Evolutionary conservation across 352 stramenopile genomes (phyloP).

Genomic region (Blastocystis sp.): DNA sequence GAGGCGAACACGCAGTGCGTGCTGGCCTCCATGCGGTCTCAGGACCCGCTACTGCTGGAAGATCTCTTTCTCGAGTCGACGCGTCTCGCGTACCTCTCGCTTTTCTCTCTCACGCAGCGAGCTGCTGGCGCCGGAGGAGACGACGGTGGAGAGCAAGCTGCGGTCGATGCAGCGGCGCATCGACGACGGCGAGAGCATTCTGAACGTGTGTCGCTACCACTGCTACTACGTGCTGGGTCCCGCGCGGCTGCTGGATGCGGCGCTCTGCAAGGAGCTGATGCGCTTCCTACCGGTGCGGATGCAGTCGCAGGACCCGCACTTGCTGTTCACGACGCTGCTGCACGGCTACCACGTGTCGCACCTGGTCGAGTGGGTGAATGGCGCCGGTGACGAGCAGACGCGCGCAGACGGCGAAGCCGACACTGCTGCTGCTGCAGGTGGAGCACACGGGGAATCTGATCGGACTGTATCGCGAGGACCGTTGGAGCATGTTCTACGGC

Average conservation of each 20-base stretch:
- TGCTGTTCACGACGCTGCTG: conserved; percentile 16
- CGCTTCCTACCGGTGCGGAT: conserved; percentile 1
- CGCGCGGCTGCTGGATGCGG: not conserved
- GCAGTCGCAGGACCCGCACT: conserved; percentile 37
- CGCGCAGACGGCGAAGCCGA: not conserved
- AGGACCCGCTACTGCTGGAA: no score
- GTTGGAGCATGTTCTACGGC: not conserved
- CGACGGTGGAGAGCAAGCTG: not conserved
- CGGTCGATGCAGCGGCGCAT: conserved; percentile 21
- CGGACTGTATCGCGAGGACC: conserved; percentile 36
- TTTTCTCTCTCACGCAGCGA: not conserved
- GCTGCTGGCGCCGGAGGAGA: not conserved
- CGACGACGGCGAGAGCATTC: conserved; percentile 47
- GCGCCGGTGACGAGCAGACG: not conserved
- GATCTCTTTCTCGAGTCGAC: not conserved
- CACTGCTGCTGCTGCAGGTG: conserved; percentile 26
- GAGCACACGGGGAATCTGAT: conserved; percentile 40
- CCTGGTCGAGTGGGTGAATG: not conserved
- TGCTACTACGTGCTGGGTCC: conserved; percentile 39
- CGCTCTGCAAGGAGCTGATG: conserved; percentile 31
- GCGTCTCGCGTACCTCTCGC: not conserved
- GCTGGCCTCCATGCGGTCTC: no score
- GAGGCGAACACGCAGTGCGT: no score
- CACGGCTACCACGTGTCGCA: conserved; percentile 42
- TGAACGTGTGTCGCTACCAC: conserved; percentile 49